phyloP scores from a whole-genome alignment of 1,139 yeast genomes.

The Yamadazyma atmosphaerica region DNA sequence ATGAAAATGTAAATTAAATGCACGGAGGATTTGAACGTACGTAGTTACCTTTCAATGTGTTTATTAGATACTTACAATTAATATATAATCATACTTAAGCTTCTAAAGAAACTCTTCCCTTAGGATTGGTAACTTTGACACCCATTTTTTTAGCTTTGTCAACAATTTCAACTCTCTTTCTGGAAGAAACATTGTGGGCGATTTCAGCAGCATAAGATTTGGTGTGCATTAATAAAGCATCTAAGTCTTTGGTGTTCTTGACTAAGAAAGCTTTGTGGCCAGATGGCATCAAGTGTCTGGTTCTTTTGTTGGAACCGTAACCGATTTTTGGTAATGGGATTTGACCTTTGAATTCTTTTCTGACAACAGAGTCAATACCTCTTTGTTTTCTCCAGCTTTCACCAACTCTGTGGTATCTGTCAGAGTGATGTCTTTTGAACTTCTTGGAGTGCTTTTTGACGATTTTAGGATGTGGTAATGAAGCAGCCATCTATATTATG shows the following conservation, averaged over 20 bases:
- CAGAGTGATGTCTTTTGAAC: slow-evolving; percentile 99
- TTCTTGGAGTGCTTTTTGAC: slow-evolving; percentile 99
- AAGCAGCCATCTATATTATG: slow-evolving; percentile 76
- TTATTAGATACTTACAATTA: slow-evolving; percentile 5
- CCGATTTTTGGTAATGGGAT: slow-evolving; percentile 99
- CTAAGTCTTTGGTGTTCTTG: slow-evolving; percentile 90
- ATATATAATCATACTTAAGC: slow-evolving; percentile 55
- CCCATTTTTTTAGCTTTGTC: slow-evolving; percentile 98
- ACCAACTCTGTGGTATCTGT: slow-evolving; percentile 97
- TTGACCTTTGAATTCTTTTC: slow-evolving; percentile 99
- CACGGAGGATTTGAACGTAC: background rate
- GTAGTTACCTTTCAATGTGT: too few species aligned
- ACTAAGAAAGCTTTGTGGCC: slow-evolving; percentile 98
- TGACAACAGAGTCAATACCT: slow-evolving; percentile 99
- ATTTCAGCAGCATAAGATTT: slow-evolving; percentile 99
- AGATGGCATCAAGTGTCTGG: slow-evolving; percentile 93
- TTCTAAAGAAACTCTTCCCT: slow-evolving; percentile 98
- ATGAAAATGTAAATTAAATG: background rate
- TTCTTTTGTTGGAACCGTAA: slow-evolving; percentile 99
- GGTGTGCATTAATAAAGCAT: slow-evolving; percentile 94
- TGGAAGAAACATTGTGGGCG: slow-evolving; percentile 97
- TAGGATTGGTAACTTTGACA: slow-evolving; percentile 98
- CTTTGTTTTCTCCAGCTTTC: slow-evolving; percentile 99
- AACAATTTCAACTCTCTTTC: slow-evolving; percentile 95
- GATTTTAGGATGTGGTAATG: slow-evolving; percentile 98